These are phyloP conservation scores for Hypoxylon crocopeplum DNA, from an alignment of 495 filamentous ascomycete species.

Conservation along the genomic window DNA sequence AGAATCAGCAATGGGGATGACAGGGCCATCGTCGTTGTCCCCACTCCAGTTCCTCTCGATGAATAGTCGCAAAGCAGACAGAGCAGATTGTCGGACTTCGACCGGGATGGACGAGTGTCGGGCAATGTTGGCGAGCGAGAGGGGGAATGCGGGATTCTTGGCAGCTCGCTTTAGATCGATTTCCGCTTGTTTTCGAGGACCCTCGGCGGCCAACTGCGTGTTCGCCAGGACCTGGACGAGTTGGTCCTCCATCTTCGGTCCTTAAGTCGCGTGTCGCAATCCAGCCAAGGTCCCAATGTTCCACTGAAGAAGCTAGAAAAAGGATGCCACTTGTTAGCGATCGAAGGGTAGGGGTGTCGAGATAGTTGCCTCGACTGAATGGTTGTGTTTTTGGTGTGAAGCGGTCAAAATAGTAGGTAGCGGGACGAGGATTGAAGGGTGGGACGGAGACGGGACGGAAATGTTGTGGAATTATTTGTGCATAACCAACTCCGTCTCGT, in stretches of 20 bases:
- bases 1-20: slow-evolving; percentile 68
- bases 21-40: slow-evolving; percentile 64
- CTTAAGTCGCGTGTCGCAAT: slow-evolving; percentile 1
- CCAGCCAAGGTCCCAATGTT: neutral
- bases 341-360: neutral
- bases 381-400: slow-evolving; percentile 21
- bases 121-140: slow-evolving; percentile 79
- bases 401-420: slow-evolving; percentile 22
- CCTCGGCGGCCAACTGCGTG: slow-evolving; percentile 74
- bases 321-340: neutral
- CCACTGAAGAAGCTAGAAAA: neutral
- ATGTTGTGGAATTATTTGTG: too few species aligned
- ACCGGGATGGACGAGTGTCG: slow-evolving; percentile 71
- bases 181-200: slow-evolving; percentile 80
- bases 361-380: slow-evolving; percentile 22
- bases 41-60: slow-evolving; percentile 78
- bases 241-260: slow-evolving; percentile 76
- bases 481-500: too few species aligned
- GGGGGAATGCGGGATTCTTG: slow-evolving; percentile 70
- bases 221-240: slow-evolving; percentile 79
- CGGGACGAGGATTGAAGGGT: slow-evolving; percentile 3
- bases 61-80: slow-evolving; percentile 80
- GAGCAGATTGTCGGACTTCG: slow-evolving; percentile 80
- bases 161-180: slow-evolving; percentile 72
- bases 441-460: too few species aligned